Base-by-base conservation (phyloP, 768 basidiomycete species). In the Lactifluus subvellereus region DNA sequence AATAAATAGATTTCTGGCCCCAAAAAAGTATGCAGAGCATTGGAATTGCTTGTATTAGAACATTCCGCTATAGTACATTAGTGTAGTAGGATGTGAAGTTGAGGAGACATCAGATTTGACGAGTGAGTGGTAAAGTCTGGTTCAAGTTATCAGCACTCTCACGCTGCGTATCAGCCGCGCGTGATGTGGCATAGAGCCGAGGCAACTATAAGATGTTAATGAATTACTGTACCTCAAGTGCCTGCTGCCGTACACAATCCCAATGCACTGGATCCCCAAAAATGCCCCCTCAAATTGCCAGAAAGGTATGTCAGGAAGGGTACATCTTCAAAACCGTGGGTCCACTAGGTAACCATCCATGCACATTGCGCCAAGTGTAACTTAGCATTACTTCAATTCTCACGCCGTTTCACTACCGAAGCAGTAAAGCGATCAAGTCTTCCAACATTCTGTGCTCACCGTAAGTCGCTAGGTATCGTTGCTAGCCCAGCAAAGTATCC, bases 191-290 rank as follows among this genome's bases (percentile, higher is more conserved):
- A 27, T 43, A 27, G n/a, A 59, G 40, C 50, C 59, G 40, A 57
- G 61, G 38, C 40, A 27, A 27, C 42, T 22, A 32, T 35, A 16
- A 35, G 40, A 20, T 37, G 16, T 13, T 27, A n/a, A n/a, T 35
- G 33, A 53, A 47, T 45, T 48, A 13, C 47, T 8, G 27, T 22
- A 11, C 22, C 22, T 22, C 22, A 6, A 8, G 22, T 13, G 32
- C 35, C 49, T 30, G 54, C 48, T 59, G 63, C 63, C 57, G 20
- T 43, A 60, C 57, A 35, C 37, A 7, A 50, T 32, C 40, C 27
- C 48, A 54, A 38, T 20, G 40, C 30, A 32, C 47, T 55, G 38
- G 30, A 16, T 45, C 54, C 38, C 0, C 38, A 30, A 22, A 59
- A 35, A 9, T 40, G n/a, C 37, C 43, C 57, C 45, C 61, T 22